Conservation (phyloP, 805 yeast genomes). For the Zygoascus flipseniorum region DNA sequence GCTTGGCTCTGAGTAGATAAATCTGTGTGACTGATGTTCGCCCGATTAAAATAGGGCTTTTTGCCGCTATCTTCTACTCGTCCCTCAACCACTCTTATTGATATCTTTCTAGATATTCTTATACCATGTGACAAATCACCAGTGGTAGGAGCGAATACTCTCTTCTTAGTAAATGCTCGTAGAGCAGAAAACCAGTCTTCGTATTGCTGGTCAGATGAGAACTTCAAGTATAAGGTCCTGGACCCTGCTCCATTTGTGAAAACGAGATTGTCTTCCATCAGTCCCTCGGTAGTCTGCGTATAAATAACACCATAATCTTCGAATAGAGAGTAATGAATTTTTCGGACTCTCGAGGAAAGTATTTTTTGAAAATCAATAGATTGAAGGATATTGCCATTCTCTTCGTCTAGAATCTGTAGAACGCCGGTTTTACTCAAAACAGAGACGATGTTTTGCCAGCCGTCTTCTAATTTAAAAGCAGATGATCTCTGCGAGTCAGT, state of each 20-base stretch:
- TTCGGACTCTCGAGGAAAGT: slow-evolving; percentile 15
- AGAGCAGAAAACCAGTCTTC: slow-evolving; percentile 28
- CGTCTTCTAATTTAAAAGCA: slow-evolving; percentile 8
- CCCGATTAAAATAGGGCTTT: background rate
- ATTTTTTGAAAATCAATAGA: slow-evolving; percentile 12
- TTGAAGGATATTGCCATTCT: slow-evolving; percentile 13
- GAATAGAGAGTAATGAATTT: slow-evolving; percentile 14
- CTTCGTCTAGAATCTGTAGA: slow-evolving; percentile 12
- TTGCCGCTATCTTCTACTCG: slow-evolving; percentile 1
- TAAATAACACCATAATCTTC: slow-evolving; percentile 12
- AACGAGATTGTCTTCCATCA: background rate
- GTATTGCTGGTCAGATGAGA: slow-evolving; percentile 18
- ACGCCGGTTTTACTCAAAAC: slow-evolving; percentile 10
- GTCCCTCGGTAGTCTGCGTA: slow-evolving; percentile 9
- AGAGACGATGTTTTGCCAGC: slow-evolving; percentile 15
- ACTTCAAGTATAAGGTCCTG: background rate
- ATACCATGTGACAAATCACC: slow-evolving; percentile 11
- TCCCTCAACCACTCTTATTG: slow-evolving; percentile 15
- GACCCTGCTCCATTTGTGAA: background rate
- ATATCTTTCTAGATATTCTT: slow-evolving; percentile 13
- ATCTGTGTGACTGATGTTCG: background rate
- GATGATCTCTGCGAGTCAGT: background rate
- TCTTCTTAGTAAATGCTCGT: slow-evolving; percentile 19
- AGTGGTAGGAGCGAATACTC: slow-evolving; percentile 19
- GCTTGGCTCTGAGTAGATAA: background rate